Percentiles rank a stretch among this genome's conserved stretches.
Conservation (phyloP, 2,329 filamentous ascomycete species). For the Pseudocercospora fijiensis region DNA sequence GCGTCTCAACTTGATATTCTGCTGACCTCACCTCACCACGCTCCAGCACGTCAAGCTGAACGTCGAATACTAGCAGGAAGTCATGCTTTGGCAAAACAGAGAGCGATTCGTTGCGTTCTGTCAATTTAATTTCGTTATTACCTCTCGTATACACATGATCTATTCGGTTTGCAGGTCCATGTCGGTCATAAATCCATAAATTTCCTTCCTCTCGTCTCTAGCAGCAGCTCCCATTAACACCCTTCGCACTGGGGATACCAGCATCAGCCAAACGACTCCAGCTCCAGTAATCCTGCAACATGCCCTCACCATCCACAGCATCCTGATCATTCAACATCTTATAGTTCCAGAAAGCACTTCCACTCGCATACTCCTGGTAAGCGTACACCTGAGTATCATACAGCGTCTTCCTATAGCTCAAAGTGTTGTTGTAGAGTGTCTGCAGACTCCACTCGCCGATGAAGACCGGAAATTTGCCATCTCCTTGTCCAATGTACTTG, state of each 20-base stretch:
- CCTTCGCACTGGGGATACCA: slow-evolving; percentile 9
- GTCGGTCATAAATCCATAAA: neutral
- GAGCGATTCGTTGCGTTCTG: neutral
- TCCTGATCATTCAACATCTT: slow-evolving; percentile 7
- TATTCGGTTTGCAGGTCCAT: neutral
- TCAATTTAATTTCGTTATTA: neutral
- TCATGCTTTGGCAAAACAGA: neutral
- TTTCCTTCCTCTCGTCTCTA: neutral
- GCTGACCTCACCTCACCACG: neutral
- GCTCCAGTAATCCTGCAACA: slow-evolving; percentile 17
- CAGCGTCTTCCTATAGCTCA: slow-evolving; percentile 32
- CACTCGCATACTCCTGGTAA: slow-evolving; percentile 37
- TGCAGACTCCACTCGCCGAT: slow-evolving; percentile 42
- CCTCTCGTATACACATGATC: neutral
- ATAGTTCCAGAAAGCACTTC: slow-evolving; percentile 28
- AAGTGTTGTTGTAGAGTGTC: slow-evolving; percentile 37
- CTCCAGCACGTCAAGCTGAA: neutral
- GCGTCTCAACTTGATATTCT: neutral
- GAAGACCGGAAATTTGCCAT: slow-evolving; percentile 37
- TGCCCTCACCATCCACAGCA: slow-evolving; percentile 19
- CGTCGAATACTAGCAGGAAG: neutral
- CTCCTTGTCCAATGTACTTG: slow-evolving; percentile 19
- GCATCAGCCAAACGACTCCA: slow-evolving; percentile 2
- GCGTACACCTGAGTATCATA: slow-evolving; percentile 39
- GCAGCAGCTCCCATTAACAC: slow-evolving; percentile 14